A percentile compares a stretch with the other conserved stretches of the same genome.
These are phyloP conservation scores for Pilaira anomala DNA, from an alignment of 192 early-diverging fungal genomes.

Conservation along the genomic window DNA sequence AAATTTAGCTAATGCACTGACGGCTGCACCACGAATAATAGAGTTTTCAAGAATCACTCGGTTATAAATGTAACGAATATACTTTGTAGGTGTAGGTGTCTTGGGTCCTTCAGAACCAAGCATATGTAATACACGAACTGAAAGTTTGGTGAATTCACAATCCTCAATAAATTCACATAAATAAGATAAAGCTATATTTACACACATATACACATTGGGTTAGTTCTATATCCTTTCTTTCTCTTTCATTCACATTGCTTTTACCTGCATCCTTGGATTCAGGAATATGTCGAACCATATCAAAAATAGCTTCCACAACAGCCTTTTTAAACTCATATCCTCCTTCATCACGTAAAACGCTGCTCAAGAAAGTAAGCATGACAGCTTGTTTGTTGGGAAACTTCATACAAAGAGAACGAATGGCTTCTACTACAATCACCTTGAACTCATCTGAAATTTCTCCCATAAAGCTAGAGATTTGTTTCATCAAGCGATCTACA, in stretches of 20 bases:
- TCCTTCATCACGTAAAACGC: slow-evolving; percentile 94
- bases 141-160: slow-evolving; percentile 98
- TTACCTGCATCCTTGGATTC: slow-evolving; percentile 89
- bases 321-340: slow-evolving; percentile 96
- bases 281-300: slow-evolving; percentile 90
- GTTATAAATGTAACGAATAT: slow-evolving; percentile 99
- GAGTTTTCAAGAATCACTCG: slow-evolving; percentile 97
- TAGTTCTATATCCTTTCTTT: not conserved
- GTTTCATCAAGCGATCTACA: slow-evolving; percentile 98
- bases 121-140: slow-evolving; percentile 94
- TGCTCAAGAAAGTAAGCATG: slow-evolving; percentile 91
- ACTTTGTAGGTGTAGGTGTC: slow-evolving; percentile 88
- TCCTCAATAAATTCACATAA: slow-evolving; percentile 99
- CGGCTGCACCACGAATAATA: slow-evolving; percentile 93
- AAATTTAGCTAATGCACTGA: slow-evolving; percentile 94
- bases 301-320: slow-evolving; percentile 96
- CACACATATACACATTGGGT: too few species aligned
- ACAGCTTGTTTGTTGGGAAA: slow-evolving; percentile 93
- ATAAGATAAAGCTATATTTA: slow-evolving; percentile 77
- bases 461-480: slow-evolving; percentile 96
- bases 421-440: slow-evolving; percentile 97
- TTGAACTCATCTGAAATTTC: slow-evolving; percentile 99
- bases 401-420: slow-evolving; percentile 93
- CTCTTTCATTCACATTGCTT: not conserved
- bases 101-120: slow-evolving; percentile 92